Percentiles rank a stretch among this genome's conserved stretches.
Conservation (phyloP, 345 rosid species). For the Litchi chinensis region DNA sequence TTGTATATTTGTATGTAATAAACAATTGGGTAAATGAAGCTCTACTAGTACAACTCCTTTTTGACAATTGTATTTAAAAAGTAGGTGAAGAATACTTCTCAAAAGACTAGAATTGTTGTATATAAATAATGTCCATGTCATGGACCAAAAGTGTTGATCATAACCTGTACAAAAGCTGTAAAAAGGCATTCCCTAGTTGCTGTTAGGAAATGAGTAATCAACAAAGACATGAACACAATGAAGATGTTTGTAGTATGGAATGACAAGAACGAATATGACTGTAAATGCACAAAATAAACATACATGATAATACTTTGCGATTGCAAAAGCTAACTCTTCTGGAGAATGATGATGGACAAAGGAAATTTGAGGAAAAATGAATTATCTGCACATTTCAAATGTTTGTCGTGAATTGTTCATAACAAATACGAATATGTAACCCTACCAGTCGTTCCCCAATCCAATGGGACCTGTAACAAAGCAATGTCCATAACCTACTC, state of each 20-base stretch:
- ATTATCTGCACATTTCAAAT: constrained; percentile 56
- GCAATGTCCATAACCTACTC: constrained; percentile 51
- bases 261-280: background rate
- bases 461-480: constrained; percentile 49
- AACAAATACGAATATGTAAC: constrained; percentile 39
- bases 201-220: too few species aligned
- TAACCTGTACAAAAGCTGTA: too few species aligned
- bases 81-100: too few species aligned
- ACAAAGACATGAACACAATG: background rate
- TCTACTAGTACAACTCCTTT: too few species aligned
- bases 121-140: too few species aligned
- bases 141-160: too few species aligned
- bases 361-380: constrained; percentile 21
- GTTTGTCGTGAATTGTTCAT: constrained; percentile 44
- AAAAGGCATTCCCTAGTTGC: too few species aligned
- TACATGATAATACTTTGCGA: background rate
- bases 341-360: background rate
- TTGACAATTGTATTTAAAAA: too few species aligned
- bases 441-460: constrained; percentile 46
- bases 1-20: too few species aligned
- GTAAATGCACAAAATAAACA: background rate
- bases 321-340: background rate
- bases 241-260: background rate
- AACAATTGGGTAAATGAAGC: too few species aligned
- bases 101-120: too few species aligned